These are phyloP conservation scores for Colletotrichum australisinense DNA, from an alignment of 2,329 filamentous ascomycete species.

Conservation along the genomic window DNA sequence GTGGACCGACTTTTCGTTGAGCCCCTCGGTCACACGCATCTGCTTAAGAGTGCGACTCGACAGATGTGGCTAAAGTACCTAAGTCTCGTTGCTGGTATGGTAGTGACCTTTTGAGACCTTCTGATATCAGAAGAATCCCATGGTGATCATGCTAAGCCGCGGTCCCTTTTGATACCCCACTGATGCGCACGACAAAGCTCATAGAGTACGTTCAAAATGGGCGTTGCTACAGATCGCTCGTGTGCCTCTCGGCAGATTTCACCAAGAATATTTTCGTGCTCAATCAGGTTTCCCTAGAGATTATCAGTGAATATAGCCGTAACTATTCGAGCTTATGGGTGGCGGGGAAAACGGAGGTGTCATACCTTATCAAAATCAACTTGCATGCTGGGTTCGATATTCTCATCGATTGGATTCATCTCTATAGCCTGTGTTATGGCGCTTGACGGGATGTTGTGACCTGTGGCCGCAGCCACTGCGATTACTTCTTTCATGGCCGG, in stretches of 20 bases:
- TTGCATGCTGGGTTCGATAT: conserved; percentile 65
- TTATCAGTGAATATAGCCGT: not conserved
- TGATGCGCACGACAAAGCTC: conserved; percentile 60
- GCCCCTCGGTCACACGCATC: not conserved
- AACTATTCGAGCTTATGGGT: too few relatives aligned
- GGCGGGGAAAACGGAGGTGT: too few relatives aligned
- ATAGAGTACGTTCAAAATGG: conserved; percentile 61
- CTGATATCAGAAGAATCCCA: too few relatives aligned
- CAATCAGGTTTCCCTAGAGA: conserved; percentile 43
- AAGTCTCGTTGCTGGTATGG: too few relatives aligned
- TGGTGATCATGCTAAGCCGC: conserved; percentile 42
- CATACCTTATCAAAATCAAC: conserved; percentile 59
- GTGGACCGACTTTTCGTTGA: too few relatives aligned
- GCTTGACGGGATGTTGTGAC: conserved; percentile 53
- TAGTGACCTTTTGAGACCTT: not conserved
- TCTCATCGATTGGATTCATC: conserved; percentile 60
- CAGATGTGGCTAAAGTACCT: not conserved
- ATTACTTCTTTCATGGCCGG: conserved; percentile 67
- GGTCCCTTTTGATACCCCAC: conserved; percentile 56
- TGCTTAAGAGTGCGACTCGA: not conserved
- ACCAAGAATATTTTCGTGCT: conserved; percentile 64
- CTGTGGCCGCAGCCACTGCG: conserved; percentile 55
- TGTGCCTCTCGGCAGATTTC: conserved; percentile 62
- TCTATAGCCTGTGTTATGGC: conserved; percentile 58
- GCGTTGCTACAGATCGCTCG: conserved; percentile 57